A percentile compares a stretch with the other conserved stretches of the same genome.
phyloP scores from a whole-genome alignment of 108 stramenopile genomes.

The Nitzschia sp. region DNA sequence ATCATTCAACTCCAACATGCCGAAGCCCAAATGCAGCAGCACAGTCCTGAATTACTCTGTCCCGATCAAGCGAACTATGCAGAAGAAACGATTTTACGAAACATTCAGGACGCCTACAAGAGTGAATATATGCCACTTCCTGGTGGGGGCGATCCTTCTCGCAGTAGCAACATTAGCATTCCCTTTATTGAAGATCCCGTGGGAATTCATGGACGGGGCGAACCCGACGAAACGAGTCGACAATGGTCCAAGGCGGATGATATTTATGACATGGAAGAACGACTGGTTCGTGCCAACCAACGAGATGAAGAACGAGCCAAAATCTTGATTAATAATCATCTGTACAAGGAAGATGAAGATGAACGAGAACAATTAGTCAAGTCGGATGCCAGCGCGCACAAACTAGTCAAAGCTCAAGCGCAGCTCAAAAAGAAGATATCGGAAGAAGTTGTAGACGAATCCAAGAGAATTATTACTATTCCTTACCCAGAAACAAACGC shows the following conservation, averaged over 20 bases:
- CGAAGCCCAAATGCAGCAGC: constrained; percentile 65
- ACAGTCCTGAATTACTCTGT: constrained; percentile 35
- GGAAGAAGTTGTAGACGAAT: background rate
- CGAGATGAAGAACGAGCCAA: constrained; percentile 63
- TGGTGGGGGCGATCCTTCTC: constrained; percentile 1
- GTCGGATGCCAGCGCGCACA: constrained; percentile 48
- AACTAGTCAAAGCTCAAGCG: constrained; percentile 31
- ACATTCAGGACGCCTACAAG: constrained; percentile 46
- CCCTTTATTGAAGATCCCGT: constrained; percentile 76
- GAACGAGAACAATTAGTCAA: constrained; percentile 47
- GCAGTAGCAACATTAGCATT: background rate
- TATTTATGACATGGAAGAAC: constrained; percentile 68
- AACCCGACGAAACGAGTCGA: constrained; percentile 43
- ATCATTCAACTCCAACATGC: constrained; percentile 79
- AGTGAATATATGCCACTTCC: constrained; percentile 22
- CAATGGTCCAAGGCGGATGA: constrained; percentile 53
- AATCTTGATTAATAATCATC: constrained; percentile 55
- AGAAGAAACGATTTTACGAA: constrained; percentile 44
- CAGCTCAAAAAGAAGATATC: constrained; percentile 10
- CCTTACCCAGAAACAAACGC: constrained; percentile 56
- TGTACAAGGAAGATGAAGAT: constrained; percentile 80
- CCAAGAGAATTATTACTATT: constrained; percentile 12
- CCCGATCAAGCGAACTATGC: constrained; percentile 57
- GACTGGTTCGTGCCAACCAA: constrained; percentile 45
- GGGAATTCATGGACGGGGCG: constrained; percentile 53